Conservation (phyloP, 805 yeast genomes). For the Isabelozyma gotoi region DNA sequence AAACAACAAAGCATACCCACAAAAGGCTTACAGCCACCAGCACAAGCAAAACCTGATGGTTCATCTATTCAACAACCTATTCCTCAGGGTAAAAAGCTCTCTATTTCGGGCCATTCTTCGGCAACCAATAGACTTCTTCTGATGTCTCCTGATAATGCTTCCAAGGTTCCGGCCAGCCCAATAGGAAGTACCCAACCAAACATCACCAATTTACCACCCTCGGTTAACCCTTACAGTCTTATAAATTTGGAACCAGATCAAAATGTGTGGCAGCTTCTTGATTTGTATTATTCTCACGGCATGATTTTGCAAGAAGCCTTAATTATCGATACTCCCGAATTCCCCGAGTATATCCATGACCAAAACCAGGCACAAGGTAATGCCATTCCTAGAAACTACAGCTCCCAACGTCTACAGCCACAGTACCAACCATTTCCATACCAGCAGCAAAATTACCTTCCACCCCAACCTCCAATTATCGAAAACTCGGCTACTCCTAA, state of each 20-base stretch:
- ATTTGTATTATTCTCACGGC: constrained; percentile 61
- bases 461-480: constrained; percentile 3
- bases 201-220: background rate
- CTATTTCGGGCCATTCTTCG: background rate
- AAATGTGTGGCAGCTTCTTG: constrained; percentile 56
- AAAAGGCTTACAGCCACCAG: constrained; percentile 1
- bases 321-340: constrained; percentile 49
- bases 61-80: constrained; percentile 1
- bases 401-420: constrained; percentile 1
- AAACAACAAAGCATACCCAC: constrained; percentile 3
- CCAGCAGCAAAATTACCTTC: constrained; percentile 6
- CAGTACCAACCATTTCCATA: constrained; percentile 6
- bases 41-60: background rate
- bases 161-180: constrained; percentile 8
- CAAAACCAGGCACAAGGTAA: background rate
- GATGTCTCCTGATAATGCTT: constrained; percentile 1
- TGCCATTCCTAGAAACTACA: background rate
- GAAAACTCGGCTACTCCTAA: constrained; percentile 11
- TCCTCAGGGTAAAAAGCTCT: background rate
- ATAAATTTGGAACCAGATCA: constrained; percentile 57
- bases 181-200: constrained; percentile 2
- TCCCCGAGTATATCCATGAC: background rate
- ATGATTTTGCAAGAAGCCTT: constrained; percentile 68
- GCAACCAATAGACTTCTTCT: background rate
- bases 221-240: background rate